A percentile compares a stretch with the other conserved stretches of the same genome.
These are phyloP conservation scores for Fusarium multiceps DNA, from an alignment of 2,329 filamentous ascomycete species.

Conservation along the genomic window DNA sequence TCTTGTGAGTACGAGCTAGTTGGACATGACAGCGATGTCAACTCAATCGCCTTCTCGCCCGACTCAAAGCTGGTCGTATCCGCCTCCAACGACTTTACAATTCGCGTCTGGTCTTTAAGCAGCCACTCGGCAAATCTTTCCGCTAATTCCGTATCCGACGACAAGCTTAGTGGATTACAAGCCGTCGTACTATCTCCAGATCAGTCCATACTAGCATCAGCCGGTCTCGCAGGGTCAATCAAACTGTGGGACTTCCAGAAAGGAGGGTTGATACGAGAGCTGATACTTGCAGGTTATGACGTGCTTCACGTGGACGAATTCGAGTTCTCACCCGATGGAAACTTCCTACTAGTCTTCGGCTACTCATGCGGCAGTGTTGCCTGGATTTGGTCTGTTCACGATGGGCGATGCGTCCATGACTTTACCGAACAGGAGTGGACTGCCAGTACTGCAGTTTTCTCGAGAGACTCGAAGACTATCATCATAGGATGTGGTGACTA, in stretches of 20 bases:
- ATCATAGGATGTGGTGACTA: neutral
- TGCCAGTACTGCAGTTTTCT: neutral
- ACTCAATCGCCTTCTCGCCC: too few relatives aligned
- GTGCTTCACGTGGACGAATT: neutral
- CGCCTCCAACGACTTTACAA: too few relatives aligned
- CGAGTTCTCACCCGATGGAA: neutral
- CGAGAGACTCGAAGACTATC: neutral
- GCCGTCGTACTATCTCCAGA: neutral
- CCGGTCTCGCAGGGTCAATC: neutral
- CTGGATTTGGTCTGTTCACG: neutral
- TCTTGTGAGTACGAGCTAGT: too few relatives aligned
- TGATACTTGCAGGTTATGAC: neutral
- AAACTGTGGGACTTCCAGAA: neutral
- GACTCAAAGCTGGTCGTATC: too few relatives aligned
- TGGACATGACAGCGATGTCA: too few relatives aligned
- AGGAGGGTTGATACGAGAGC: neutral
- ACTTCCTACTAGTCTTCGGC: neutral
- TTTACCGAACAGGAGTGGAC: neutral
- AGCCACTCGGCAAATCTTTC: too few relatives aligned
- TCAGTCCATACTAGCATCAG: neutral
- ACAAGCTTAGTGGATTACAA: neutral
- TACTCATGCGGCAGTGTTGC: neutral
- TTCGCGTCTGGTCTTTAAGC: too few relatives aligned
- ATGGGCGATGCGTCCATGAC: neutral
- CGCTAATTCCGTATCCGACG: neutral